A percentile compares a stretch with the other conserved stretches of the same genome.
phyloP scores from a whole-genome alignment of 208 protist species.

The Trypanosomatidae sp. region DNA sequence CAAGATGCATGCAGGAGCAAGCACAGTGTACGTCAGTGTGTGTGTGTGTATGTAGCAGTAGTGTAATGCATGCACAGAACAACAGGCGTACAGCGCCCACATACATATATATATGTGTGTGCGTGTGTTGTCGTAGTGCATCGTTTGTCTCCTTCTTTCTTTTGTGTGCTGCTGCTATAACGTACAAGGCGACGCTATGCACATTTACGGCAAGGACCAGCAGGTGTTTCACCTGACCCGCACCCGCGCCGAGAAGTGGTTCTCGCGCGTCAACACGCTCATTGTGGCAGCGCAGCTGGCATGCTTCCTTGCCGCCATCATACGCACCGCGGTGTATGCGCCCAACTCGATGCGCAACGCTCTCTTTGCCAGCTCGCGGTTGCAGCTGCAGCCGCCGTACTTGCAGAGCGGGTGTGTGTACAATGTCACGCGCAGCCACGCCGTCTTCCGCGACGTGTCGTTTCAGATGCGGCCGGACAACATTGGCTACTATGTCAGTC shows the following conservation, averaged over 20 bases:
- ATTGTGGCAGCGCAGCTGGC: constrained; percentile 41
- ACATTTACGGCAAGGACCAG: constrained; percentile 78
- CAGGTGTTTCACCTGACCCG: constrained; percentile 56
- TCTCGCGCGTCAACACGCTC: constrained; percentile 40
- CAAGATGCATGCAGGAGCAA: no score
- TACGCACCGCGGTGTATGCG: constrained; percentile 21
- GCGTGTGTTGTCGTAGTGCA: not conserved
- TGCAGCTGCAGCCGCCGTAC: constrained; percentile 24
- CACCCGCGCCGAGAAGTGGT: constrained; percentile 46
- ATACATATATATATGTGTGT: constrained; percentile 1
- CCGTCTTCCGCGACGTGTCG: constrained; percentile 41
- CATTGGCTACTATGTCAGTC: constrained; percentile 57
- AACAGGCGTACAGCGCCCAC: no score
- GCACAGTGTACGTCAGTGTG: no score
- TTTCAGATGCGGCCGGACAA: constrained; percentile 29
- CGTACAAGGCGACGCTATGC: constrained; percentile 23
- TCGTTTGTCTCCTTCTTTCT: not conserved
- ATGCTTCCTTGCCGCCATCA: constrained; percentile 43
- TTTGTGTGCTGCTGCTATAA: not conserved
- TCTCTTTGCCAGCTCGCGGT: constrained; percentile 22
- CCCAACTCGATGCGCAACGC: constrained; percentile 44
- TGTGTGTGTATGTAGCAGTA: no score
- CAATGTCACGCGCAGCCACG: constrained; percentile 13
- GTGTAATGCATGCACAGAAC: no score
- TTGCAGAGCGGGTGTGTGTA: constrained; percentile 13